Evolutionary conservation across 2,329 filamentous ascomycete genomes (phyloP).

Genomic region (Neofusicoccum sp.): DNA sequence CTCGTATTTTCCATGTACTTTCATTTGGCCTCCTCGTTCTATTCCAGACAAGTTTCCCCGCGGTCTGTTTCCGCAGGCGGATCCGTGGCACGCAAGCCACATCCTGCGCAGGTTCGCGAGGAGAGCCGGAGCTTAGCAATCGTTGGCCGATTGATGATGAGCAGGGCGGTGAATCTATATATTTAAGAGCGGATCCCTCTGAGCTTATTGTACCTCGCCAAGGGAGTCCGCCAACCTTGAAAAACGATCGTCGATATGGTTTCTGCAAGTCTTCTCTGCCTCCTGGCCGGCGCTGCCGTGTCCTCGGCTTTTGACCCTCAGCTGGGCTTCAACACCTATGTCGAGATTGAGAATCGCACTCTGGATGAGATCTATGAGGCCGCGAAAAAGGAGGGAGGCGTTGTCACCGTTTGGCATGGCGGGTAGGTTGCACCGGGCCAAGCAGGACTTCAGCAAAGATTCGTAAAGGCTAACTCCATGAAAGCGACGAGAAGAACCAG

Average conservation of each 20-base stretch:
- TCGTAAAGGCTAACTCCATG: background rate
- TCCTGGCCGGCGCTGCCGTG: background rate
- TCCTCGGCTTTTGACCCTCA: constrained; percentile 9
- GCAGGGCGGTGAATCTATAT: background rate
- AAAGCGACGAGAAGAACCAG: constrained; percentile 42
- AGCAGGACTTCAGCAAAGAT: too few relatives aligned
- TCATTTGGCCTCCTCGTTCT: background rate
- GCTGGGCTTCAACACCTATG: constrained; percentile 10
- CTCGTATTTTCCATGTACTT: background rate
- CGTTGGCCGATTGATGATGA: background rate
- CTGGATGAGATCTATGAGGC: constrained; percentile 53
- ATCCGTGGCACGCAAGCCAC: background rate
- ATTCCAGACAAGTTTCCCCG: background rate
- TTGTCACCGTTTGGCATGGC: constrained; percentile 50
- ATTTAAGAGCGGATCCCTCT: background rate
- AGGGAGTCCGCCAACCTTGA: background rate
- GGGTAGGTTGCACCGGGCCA: constrained; percentile 30
- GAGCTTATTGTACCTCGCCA: background rate
- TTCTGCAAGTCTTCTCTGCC: background rate
- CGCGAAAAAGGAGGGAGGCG: constrained; percentile 46
- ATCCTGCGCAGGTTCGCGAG: background rate
- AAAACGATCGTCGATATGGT: constrained; percentile 1
- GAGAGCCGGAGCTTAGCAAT: background rate
- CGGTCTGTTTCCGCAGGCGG: background rate
- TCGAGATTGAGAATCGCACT: constrained; percentile 43